phyloP scores from a whole-genome alignment of 2,329 filamentous ascomycete species.

The Bisporella sp. region DNA sequence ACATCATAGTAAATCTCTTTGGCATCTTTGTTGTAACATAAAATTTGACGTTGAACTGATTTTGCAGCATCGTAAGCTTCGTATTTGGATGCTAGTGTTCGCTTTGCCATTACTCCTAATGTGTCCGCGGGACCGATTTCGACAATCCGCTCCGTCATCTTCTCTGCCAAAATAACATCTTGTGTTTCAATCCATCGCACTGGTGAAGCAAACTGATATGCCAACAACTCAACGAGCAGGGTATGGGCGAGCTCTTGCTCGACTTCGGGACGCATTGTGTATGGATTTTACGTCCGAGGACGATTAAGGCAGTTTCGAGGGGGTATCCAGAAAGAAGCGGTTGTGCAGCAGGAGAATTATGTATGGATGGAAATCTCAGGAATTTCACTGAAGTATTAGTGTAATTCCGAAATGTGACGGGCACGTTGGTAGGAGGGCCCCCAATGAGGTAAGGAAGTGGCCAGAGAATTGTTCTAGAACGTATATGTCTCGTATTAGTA shows the following conservation, averaged over 20 bases:
- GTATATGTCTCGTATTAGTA: too few species aligned
- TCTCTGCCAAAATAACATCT: conserved; percentile 97
- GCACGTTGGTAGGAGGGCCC: neutral
- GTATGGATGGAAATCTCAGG: neutral
- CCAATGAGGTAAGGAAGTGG: neutral
- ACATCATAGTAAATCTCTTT: conserved; percentile 99
- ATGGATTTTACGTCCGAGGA: conserved; percentile 21
- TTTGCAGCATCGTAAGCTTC: conserved; percentile 97
- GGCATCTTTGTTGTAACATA: conserved; percentile 98
- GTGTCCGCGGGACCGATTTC: conserved; percentile 97
- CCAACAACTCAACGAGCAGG: conserved; percentile 94
- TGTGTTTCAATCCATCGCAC: conserved; percentile 99
- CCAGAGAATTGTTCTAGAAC: too few species aligned
- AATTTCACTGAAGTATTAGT: neutral
- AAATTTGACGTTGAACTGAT: conserved; percentile 91
- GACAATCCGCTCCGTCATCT: conserved; percentile 93
- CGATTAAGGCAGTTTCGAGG: conserved; percentile 12
- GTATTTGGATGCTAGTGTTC: conserved; percentile 93
- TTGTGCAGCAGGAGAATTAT: neutral
- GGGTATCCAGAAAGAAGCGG: conserved; percentile 7
- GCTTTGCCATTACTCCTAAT: conserved; percentile 93
- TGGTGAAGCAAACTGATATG: conserved; percentile 97
- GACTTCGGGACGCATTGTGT: conserved; percentile 85
- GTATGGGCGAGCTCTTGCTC: conserved; percentile 99
- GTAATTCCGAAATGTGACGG: neutral